Evolutionary conservation across 805 yeast genomes (phyloP).

Genomic region (Wickerhamomyces kurtzmanii): DNA sequence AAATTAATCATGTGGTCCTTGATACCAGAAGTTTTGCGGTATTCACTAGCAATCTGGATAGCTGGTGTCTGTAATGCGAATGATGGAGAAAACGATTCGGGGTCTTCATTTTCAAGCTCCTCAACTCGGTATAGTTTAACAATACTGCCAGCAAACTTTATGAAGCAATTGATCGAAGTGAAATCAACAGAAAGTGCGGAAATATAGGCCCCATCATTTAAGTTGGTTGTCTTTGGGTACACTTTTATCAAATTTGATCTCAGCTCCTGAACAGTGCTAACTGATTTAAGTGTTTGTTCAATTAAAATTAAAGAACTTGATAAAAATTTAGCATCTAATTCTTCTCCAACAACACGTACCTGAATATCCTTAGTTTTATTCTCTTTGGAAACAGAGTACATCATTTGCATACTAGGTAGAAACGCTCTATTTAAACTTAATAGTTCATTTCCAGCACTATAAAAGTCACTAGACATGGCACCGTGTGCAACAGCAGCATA

Average conservation of each 20-base stretch:
- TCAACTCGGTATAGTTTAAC: constrained; percentile 28
- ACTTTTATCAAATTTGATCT: constrained; percentile 9
- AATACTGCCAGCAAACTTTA: constrained; percentile 63
- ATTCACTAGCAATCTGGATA: constrained; percentile 46
- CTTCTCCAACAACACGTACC: constrained; percentile 54
- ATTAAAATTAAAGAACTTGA: constrained; percentile 44
- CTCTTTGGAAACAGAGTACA: constrained; percentile 24
- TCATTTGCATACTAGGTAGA: constrained; percentile 58
- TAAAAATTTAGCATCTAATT: constrained; percentile 53
- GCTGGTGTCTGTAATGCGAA: constrained; percentile 70
- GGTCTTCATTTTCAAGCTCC: constrained; percentile 28
- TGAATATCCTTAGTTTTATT: constrained; percentile 27
- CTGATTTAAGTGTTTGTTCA: constrained; percentile 42
- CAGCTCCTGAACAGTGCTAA: constrained; percentile 29
- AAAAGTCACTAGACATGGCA: constrained; percentile 35
- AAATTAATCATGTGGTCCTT: constrained; percentile 36
- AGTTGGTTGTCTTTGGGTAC: constrained; percentile 6
- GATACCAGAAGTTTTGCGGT: constrained; percentile 27
- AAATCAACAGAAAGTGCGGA: constrained; percentile 9
- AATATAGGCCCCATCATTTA: too few species aligned
- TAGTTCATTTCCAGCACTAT: constrained; percentile 34
- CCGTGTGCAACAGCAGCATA: constrained; percentile 69
- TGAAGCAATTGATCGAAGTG: constrained; percentile 36
- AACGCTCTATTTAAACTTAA: constrained; percentile 49
- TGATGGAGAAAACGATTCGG: constrained; percentile 26